Evolutionary conservation across 2,329 filamentous ascomycete species (phyloP), one percentile per base, ranked within the genome.

Genomic region (Aspergillus fischeri): DNA sequence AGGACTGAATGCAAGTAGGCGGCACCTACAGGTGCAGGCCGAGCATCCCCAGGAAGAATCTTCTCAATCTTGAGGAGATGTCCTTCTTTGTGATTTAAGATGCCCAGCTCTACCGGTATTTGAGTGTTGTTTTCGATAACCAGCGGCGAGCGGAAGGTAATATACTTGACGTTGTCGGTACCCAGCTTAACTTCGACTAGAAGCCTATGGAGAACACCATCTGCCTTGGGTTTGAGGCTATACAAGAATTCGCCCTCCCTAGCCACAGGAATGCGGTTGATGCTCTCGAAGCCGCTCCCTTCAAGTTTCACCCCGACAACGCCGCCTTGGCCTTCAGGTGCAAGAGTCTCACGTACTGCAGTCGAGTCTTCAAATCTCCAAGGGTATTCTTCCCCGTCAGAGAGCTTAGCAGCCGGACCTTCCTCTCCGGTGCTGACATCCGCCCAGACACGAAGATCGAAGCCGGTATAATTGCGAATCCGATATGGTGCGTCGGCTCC

Each of bases 361-460:
- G 92, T 92, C 77, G 93, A 94, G 64, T 97, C 92, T 74, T 99
- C 94, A 62, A 99, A 99, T 63, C 92, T 88, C 94, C 94, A 99
- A 1, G 93, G 91, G 2, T 86, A 86, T 74, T 99, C 94, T 67
- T 96, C 86, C 8, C 94, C 95, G 68, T 99, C 95, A 56, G 85
- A 84, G 0, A 99, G 80, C 60, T 88, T 92, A 2, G 90, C 85
- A 4, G 87, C 87, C n/a, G 83, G 74, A 2, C 75, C 84, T 60
- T 84, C 83, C 45, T 87, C 84, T 54, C 88, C 87, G n/a, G 86
- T 83, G 54, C 83, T 85, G 53, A 86, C 85, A 74, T 90, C 91
- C 47, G 90, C 88, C 81, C 92, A 92, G 1, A 99, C 83, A 54
- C 89, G 84, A 25, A 96, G 83, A 55, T 92, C 89, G 66, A 97